phyloP scores from a whole-genome alignment of 176 grass and related monocot species.

The Stipa capillata region DNA sequence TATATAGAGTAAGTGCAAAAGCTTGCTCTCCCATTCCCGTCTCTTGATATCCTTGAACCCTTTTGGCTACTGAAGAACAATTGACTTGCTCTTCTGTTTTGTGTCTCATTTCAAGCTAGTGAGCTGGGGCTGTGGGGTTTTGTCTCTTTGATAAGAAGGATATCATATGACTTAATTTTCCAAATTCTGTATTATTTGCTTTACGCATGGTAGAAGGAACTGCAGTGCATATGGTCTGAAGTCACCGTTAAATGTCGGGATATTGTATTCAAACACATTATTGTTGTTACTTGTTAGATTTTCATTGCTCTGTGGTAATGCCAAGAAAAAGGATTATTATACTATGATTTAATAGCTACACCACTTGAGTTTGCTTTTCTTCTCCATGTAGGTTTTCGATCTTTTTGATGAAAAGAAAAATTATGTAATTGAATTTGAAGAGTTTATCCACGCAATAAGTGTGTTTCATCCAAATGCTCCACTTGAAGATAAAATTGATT shows the following conservation, averaged over 20 bases:
- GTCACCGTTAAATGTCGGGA: background rate
- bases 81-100: background rate
- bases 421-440: slow-evolving; percentile 60
- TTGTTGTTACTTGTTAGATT: background rate
- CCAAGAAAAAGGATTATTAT: too few species aligned
- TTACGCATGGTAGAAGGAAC: background rate
- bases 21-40: background rate
- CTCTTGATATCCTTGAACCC: background rate
- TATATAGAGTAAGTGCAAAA: slow-evolving; percentile 32
- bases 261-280: background rate
- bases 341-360: background rate
- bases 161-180: background rate
- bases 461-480: slow-evolving; percentile 66
- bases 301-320: too few species aligned
- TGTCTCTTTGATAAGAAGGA: background rate
- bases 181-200: background rate
- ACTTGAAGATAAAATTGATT: slow-evolving; percentile 54
- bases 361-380: background rate
- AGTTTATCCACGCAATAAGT: slow-evolving; percentile 57
- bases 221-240: background rate
- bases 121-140: background rate
- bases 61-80: background rate
- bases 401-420: slow-evolving; percentile 75
- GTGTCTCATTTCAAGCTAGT: background rate
- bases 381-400: slow-evolving; percentile 49